Conservation (phyloP, 2,329 filamentous ascomycete genomes). For the Massarina eburnea region DNA sequence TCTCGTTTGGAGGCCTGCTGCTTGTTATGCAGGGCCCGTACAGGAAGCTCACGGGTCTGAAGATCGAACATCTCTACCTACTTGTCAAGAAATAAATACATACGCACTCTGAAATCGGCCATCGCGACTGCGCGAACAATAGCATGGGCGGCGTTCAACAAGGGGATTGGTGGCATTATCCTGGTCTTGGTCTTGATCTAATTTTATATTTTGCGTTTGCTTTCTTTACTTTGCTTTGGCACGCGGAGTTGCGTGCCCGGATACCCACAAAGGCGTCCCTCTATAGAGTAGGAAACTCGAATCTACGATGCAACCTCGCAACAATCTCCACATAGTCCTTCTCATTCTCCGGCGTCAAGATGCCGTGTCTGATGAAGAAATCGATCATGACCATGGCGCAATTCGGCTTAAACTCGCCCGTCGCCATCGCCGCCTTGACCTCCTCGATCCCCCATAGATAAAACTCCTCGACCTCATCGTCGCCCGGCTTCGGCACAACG, state of each 20-base stretch:
- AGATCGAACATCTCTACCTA: constrained; percentile 92
- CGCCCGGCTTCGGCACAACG: constrained; percentile 72
- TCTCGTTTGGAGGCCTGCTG: constrained; percentile 89
- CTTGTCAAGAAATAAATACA: constrained; percentile 88
- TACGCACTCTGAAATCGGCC: constrained; percentile 2
- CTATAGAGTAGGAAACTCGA: constrained; percentile 68
- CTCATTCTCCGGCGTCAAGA: constrained; percentile 79
- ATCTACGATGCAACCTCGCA: constrained; percentile 71
- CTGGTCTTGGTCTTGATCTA: constrained; percentile 30
- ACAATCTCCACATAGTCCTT: constrained; percentile 75
- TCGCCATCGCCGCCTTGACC: constrained; percentile 67
- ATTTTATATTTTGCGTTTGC: constrained; percentile 9
- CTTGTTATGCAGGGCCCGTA: constrained; percentile 92
- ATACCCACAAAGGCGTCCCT: constrained; percentile 33
- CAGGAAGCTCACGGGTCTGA: constrained; percentile 88
- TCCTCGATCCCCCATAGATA: constrained; percentile 76
- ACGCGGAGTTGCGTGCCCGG: constrained; percentile 15
- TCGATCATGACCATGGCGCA: constrained; percentile 82
- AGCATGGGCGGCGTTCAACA: constrained; percentile 7
- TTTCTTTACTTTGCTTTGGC: too few relatives aligned
- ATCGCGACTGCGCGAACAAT: not conserved
- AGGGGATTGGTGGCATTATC: constrained; percentile 31
- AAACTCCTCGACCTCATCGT: constrained; percentile 88
- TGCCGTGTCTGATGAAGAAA: constrained; percentile 84
- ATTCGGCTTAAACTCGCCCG: constrained; percentile 88